Percentiles rank a stretch among this genome's conserved stretches.
Evolutionary conservation across 1,284 basidiomycete species (phyloP).

Genomic region (Ustilago loliicola): DNA sequence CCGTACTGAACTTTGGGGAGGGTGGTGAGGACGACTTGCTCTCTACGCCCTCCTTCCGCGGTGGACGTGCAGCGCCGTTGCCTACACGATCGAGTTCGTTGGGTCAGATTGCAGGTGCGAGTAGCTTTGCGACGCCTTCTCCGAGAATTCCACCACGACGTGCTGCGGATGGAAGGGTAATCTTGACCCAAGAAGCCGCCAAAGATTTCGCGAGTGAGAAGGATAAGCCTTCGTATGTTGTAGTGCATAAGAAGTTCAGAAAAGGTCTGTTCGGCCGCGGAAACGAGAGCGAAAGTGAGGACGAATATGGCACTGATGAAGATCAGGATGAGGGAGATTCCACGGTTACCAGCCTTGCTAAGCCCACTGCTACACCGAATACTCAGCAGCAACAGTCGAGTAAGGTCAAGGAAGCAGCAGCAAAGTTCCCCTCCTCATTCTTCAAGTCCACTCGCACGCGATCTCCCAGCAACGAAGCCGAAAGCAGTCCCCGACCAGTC

Average conservation of each 20-base stretch:
- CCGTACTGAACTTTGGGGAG: slow-evolving; percentile 55
- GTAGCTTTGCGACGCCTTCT: neutral
- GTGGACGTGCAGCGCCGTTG: slow-evolving; percentile 38
- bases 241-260: slow-evolving; percentile 29
- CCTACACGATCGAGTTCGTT: slow-evolving; percentile 39
- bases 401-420: neutral
- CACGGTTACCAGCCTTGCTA: neutral
- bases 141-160: slow-evolving; percentile 16
- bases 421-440: slow-evolving; percentile 41
- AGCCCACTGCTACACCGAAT: neutral
- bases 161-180: slow-evolving; percentile 28
- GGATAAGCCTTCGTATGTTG: slow-evolving; percentile 12
- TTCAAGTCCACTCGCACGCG: slow-evolving; percentile 18
- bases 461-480: slow-evolving; percentile 21
- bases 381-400: neutral
- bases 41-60: slow-evolving; percentile 24
- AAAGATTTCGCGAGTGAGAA: slow-evolving; percentile 22
- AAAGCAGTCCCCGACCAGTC: slow-evolving; percentile 1
- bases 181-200: slow-evolving; percentile 40
- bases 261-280: slow-evolving; percentile 37
- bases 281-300: slow-evolving; percentile 49
- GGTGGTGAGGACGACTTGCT: slow-evolving; percentile 14
- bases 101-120: slow-evolving; percentile 23
- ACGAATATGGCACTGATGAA: slow-evolving; percentile 58
- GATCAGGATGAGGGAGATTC: slow-evolving; percentile 8